Conservation (phyloP, 176 grass and related monocot species). For the Aegilops bicornis region DNA sequence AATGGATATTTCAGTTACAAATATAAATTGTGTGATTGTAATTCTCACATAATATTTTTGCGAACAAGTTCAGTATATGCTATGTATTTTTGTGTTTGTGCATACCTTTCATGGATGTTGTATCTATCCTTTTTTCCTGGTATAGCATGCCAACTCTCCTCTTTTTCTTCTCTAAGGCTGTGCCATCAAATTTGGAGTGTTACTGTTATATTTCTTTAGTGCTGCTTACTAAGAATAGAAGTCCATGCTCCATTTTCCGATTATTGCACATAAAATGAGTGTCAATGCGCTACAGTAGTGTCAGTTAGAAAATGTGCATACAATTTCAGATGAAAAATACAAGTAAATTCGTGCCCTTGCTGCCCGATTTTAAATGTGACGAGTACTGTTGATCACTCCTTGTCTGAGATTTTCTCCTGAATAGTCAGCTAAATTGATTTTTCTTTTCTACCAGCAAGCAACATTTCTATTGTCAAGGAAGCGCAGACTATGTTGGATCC, state of each 20-base stretch:
- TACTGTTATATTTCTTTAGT: not conserved
- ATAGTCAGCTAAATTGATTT: conserved; percentile 10
- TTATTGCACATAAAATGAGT: not conserved
- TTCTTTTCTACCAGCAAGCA: conserved; percentile 46
- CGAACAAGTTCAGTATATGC: not conserved
- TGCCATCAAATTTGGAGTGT: not conserved
- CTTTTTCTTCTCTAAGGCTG: not conserved
- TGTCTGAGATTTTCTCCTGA: not conserved
- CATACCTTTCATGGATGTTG: not conserved
- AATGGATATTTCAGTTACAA: not conserved
- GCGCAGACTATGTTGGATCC: conserved; percentile 47
- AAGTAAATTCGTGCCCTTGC: not conserved
- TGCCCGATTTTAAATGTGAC: not conserved
- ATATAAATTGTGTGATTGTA: not conserved
- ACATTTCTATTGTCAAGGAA: conserved; percentile 58
- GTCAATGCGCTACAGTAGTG: not conserved
- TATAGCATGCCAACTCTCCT: not conserved
- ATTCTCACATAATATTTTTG: not conserved
- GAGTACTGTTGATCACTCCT: not conserved
- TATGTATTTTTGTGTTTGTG: not conserved
- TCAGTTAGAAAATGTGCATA: not conserved
- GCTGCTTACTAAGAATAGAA: not conserved
- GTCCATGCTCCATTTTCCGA: not conserved
- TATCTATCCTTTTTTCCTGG: not conserved
- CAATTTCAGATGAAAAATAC: not conserved